phyloP scores from a whole-genome alignment of 2,329 filamentous ascomycete species.

The Diaporthe caulivora region DNA sequence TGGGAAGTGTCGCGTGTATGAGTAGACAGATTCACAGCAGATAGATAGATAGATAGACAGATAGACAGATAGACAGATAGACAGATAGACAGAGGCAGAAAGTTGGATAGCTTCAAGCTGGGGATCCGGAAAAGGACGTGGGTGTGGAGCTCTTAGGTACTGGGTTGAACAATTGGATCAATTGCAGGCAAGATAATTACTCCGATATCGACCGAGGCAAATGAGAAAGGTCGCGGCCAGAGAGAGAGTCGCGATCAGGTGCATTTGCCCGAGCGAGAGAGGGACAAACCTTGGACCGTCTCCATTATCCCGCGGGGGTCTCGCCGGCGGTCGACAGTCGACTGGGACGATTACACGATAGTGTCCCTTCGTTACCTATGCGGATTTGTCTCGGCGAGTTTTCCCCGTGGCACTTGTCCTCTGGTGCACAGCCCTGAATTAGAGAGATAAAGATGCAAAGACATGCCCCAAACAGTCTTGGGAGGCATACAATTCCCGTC shows the following conservation, averaged over 20 bases:
- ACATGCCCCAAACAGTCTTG: background rate
- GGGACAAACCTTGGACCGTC: conserved; percentile 17
- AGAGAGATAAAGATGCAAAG: no score
- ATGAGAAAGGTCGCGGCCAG: background rate
- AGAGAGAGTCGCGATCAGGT: conserved; percentile 17
- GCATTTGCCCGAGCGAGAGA: conserved; percentile 15
- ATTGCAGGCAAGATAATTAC: conserved; percentile 22
- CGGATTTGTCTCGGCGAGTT: conserved; percentile 10
- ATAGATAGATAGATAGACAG: background rate
- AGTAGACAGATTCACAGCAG: background rate
- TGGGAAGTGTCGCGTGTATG: background rate
- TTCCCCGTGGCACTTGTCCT: background rate
- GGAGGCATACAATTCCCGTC: background rate
- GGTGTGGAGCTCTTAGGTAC: conserved; percentile 28
- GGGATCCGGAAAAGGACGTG: background rate
- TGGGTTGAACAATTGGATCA: conserved; percentile 2
- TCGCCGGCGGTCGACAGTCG: conserved; percentile 13
- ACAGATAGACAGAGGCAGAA: background rate
- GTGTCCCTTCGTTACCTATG: background rate
- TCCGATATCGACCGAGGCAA: conserved; percentile 38
- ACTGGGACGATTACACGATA: conserved; percentile 33
- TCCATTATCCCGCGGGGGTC: conserved; percentile 38
- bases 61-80: background rate
- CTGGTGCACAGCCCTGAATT: no score
- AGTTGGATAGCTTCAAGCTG: conserved; percentile 25